Percentiles rank a stretch among this genome's conserved stretches.
phyloP scores from a whole-genome alignment of 441 rosid genomes.

The Pelargonium cotyledonis region DNA sequence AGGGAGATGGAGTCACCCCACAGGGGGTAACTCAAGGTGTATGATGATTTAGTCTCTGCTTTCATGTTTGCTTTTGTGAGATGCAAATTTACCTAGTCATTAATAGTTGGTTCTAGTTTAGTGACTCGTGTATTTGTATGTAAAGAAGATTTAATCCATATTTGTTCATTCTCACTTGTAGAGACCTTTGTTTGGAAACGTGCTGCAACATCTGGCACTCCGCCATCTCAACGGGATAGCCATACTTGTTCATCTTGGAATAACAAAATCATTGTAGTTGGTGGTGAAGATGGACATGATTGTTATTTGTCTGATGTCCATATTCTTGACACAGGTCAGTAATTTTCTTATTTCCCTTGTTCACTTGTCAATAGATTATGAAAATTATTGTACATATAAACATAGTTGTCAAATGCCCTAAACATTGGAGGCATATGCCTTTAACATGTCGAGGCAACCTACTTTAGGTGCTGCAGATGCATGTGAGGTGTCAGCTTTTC shows the following conservation, averaged over 20 bases:
- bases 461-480: too few relatives aligned
- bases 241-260: slow-evolving; percentile 95
- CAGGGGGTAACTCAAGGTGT: background rate
- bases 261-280: slow-evolving; percentile 72
- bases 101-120: background rate
- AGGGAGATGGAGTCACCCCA: background rate
- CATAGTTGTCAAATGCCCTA: background rate
- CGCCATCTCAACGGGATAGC: slow-evolving; percentile 92
- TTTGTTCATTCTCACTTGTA: slow-evolving; percentile 28
- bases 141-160: background rate
- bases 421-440: background rate
- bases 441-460: background rate
- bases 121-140: slow-evolving; percentile 3
- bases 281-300: slow-evolving; percentile 94
- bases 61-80: too few relatives aligned
- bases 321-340: slow-evolving; percentile 81
- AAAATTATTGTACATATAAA: background rate
- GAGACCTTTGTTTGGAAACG: slow-evolving; percentile 88
- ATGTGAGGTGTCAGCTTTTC: background rate
- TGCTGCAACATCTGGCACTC: slow-evolving; percentile 62
- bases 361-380: background rate
- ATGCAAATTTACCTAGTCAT: background rate
- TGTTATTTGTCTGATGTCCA: slow-evolving; percentile 88
- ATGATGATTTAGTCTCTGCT: background rate
- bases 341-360: slow-evolving; percentile 3